These are phyloP conservation scores for Coemansia sp. DNA, from an alignment of 192 early-diverging fungal species.

Conservation along the genomic window DNA sequence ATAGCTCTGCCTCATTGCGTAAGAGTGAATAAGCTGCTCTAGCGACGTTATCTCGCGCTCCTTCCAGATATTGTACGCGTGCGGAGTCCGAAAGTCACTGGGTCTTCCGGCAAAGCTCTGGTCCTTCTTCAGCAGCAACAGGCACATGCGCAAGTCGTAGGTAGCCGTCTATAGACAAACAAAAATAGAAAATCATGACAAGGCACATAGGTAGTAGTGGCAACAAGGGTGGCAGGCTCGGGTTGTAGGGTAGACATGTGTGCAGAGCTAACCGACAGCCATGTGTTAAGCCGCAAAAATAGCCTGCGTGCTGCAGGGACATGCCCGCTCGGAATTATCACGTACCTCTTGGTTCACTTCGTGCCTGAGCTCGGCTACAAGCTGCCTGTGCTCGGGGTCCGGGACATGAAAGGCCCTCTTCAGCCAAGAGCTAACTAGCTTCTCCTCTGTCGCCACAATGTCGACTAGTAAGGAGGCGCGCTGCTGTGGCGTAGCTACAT, in stretches of 20 bases:
- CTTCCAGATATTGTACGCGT: conserved; percentile 47
- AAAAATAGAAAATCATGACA: background rate
- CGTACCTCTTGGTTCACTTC: conserved; percentile 46
- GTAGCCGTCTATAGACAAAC: conserved; percentile 28
- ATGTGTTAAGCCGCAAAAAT: background rate
- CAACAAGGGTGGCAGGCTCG: background rate
- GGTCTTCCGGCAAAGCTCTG: conserved; percentile 47
- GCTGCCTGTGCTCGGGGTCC: conserved; percentile 25
- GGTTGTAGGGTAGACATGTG: too few relatives aligned
- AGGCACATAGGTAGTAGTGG: background rate
- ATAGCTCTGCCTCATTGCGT: conserved; percentile 33
- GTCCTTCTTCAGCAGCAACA: conserved; percentile 39
- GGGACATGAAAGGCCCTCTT: conserved; percentile 31
- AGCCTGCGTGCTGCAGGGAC: too few relatives aligned
- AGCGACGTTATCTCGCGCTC: conserved; percentile 45
- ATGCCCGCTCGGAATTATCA: background rate
- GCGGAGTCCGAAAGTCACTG: conserved; percentile 27
- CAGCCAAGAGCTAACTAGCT: conserved; percentile 27
- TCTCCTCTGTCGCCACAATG: background rate
- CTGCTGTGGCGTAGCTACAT: background rate
- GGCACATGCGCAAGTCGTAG: conserved; percentile 39
- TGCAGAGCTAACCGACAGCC: background rate
- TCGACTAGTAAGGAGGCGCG: background rate
- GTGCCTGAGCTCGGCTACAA: conserved; percentile 25
- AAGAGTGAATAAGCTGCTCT: conserved; percentile 46